These are phyloP conservation scores for Dioszegia hungarica DNA, from an alignment of 768 basidiomycete species.

Conservation along the genomic window DNA sequence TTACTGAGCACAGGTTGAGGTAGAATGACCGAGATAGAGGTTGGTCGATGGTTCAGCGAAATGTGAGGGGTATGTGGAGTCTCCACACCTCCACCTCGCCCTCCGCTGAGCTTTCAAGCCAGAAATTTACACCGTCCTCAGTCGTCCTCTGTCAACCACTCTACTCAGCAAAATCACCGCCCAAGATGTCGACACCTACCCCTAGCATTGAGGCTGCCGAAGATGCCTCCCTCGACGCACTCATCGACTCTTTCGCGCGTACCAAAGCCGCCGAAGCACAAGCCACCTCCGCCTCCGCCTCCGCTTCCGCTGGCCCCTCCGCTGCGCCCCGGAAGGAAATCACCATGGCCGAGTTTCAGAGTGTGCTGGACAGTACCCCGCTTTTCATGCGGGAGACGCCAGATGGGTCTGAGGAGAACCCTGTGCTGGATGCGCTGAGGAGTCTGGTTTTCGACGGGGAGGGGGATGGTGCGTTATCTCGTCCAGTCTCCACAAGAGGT, in stretches of 20 bases:
- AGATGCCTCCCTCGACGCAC: slow-evolving; percentile 5
- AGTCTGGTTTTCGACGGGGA: slow-evolving; percentile 82
- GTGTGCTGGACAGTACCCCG: slow-evolving; percentile 63
- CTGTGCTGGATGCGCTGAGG: slow-evolving; percentile 73
- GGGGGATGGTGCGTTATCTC: slow-evolving; percentile 81
- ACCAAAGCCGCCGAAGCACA: background rate
- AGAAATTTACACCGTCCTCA: background rate
- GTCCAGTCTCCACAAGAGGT: background rate
- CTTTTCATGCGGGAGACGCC: slow-evolving; percentile 91
- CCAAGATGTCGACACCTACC: background rate
- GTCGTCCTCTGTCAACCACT: background rate
- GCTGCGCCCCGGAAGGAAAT: slow-evolving; percentile 24
- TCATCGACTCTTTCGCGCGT: background rate
- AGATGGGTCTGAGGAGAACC: slow-evolving; percentile 59
- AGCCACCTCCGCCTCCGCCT: too few relatives aligned
- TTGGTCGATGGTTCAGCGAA: background rate
- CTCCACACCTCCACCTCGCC: background rate
- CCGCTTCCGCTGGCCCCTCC: background rate
- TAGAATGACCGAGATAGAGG: too few relatives aligned
- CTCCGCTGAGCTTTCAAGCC: background rate
- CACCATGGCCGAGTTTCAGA: slow-evolving; percentile 38
- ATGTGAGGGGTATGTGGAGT: background rate
- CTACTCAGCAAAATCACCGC: background rate
- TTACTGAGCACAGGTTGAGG: too few relatives aligned
- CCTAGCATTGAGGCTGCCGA: background rate